phyloP scores from a whole-genome alignment of 495 filamentous ascomycete species.

The Trichodelitschia bisporula region DNA sequence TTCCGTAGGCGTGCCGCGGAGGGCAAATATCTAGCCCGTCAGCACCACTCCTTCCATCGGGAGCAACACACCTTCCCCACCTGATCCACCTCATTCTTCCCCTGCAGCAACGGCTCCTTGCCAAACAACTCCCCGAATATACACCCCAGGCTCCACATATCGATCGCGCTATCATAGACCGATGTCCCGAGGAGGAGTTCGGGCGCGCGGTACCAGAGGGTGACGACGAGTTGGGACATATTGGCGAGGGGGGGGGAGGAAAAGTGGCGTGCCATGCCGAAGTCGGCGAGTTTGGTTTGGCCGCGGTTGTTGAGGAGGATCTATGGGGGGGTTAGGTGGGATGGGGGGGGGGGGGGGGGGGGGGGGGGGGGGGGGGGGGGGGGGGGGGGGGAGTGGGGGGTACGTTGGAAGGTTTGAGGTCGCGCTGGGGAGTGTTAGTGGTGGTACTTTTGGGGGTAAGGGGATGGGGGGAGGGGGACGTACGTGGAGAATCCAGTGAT shows the following conservation, averaged over 20 bases:
- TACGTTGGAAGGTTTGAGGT: slow-evolving; percentile 80
- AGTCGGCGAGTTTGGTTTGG: slow-evolving; percentile 88
- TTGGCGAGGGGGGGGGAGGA: slow-evolving; percentile 39
- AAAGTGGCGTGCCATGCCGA: slow-evolving; percentile 87
- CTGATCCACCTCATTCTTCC: slow-evolving; percentile 87
- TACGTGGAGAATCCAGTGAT: slow-evolving; percentile 67
- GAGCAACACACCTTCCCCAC: slow-evolving; percentile 53
- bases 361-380: neutral
- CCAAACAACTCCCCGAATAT: slow-evolving; percentile 83
- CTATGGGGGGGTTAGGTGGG: slow-evolving; percentile 1
- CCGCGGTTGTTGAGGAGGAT: slow-evolving; percentile 89
- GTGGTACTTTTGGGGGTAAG: neutral
- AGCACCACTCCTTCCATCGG: slow-evolving; percentile 91
- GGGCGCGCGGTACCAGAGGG: slow-evolving; percentile 87
- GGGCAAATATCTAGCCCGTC: slow-evolving; percentile 44
- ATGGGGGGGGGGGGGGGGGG: neutral
- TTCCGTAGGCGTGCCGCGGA: slow-evolving; percentile 75
- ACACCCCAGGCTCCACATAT: slow-evolving; percentile 92
- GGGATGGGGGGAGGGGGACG: slow-evolving; percentile 1
- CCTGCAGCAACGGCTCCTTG: slow-evolving; percentile 66
- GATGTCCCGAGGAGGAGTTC: slow-evolving; percentile 70
- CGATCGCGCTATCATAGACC: slow-evolving; percentile 52
- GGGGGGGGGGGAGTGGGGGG: neutral
- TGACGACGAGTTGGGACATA: slow-evolving; percentile 84
- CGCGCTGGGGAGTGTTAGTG: slow-evolving; percentile 23